These are phyloP conservation scores for Halophytophthora batemanensis DNA, from an alignment of 352 stramenopile species.

Conservation along the genomic window DNA sequence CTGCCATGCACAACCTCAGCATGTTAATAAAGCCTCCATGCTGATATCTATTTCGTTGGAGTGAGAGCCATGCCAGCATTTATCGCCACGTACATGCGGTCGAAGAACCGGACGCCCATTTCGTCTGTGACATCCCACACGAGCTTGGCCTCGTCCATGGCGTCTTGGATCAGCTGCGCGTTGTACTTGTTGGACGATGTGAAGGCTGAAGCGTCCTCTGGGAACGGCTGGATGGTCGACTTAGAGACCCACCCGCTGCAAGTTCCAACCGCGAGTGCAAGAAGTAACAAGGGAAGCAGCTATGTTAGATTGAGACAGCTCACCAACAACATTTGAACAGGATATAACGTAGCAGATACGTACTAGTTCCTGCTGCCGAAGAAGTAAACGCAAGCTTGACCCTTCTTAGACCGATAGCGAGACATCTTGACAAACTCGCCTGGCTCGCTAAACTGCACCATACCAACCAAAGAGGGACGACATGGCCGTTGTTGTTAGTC, in stretches of 20 bases:
- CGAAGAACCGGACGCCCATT: slow-evolving; percentile 58
- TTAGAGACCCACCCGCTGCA: slow-evolving; percentile 76
- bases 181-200: slow-evolving; percentile 76
- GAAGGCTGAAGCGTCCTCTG: slow-evolving; percentile 53
- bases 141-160: slow-evolving; percentile 69
- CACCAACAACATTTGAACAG: not conserved
- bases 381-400: slow-evolving; percentile 82
- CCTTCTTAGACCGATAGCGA: slow-evolving; percentile 69
- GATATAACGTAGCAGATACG: slow-evolving; percentile 10
- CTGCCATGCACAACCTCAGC: slow-evolving; percentile 23
- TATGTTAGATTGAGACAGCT: not conserved
- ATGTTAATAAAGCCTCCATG: slow-evolving; percentile 1
- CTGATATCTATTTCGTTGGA: not conserved
- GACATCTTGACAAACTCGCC: slow-evolving; percentile 83
- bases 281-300: not conserved
- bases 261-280: slow-evolving; percentile 1
- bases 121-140: slow-evolving; percentile 61
- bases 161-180: slow-evolving; percentile 60
- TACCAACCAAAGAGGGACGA: slow-evolving; percentile 1
- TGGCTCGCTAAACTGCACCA: slow-evolving; percentile 69
- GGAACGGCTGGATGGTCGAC: slow-evolving; percentile 67
- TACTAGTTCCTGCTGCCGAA: slow-evolving; percentile 88
- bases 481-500: too few species aligned
- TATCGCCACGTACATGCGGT: slow-evolving; percentile 77
- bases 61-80: not conserved